A percentile compares a stretch with the other conserved stretches of the same genome.
These are phyloP conservation scores for Strigomonas oncopelti DNA, from an alignment of 208 protist genomes.

Conservation along the genomic window DNA sequence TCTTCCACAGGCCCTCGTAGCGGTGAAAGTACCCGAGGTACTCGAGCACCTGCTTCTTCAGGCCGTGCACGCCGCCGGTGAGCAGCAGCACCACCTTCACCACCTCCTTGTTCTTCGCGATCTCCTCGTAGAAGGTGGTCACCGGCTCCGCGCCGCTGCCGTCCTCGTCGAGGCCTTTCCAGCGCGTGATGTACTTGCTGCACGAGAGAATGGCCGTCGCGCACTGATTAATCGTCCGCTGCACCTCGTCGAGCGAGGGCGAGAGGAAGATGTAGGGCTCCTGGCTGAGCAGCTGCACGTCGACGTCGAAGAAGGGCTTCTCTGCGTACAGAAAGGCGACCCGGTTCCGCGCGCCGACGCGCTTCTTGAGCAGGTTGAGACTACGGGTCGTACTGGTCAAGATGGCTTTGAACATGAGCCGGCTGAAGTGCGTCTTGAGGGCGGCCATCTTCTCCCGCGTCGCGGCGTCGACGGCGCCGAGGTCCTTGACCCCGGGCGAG, in stretches of 20 bases:
- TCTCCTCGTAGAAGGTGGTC: conserved; percentile 89
- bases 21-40: conserved; percentile 89
- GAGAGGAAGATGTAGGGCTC: conserved; percentile 90
- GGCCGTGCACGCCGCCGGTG: conserved; percentile 87
- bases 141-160: conserved; percentile 10
- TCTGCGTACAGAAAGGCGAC: conserved; percentile 90
- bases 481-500: conserved; percentile 32
- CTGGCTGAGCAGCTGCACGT: conserved; percentile 90
- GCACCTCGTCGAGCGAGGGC: conserved; percentile 93
- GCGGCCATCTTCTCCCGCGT: conserved; percentile 78
- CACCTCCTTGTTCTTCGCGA: conserved; percentile 93
- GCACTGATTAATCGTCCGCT: conserved; percentile 93
- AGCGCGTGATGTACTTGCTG: conserved; percentile 88
- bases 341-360: conserved; percentile 86
- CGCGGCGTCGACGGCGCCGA: conserved; percentile 43
- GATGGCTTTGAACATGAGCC: conserved; percentile 91
- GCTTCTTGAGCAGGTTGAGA: conserved; percentile 90
- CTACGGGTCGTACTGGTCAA: conserved; percentile 87
- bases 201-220: conserved; percentile 87
- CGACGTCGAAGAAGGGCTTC: conserved; percentile 94
- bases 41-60: conserved; percentile 92
- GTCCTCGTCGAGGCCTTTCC: conserved; percentile 66
- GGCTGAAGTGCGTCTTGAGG: conserved; percentile 88
- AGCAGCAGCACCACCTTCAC: conserved; percentile 94
- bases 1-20: conserved; percentile 95